Conservation (phyloP, 2,329 filamentous ascomycete species). For the Pseudogymnoascus sp. region DNA sequence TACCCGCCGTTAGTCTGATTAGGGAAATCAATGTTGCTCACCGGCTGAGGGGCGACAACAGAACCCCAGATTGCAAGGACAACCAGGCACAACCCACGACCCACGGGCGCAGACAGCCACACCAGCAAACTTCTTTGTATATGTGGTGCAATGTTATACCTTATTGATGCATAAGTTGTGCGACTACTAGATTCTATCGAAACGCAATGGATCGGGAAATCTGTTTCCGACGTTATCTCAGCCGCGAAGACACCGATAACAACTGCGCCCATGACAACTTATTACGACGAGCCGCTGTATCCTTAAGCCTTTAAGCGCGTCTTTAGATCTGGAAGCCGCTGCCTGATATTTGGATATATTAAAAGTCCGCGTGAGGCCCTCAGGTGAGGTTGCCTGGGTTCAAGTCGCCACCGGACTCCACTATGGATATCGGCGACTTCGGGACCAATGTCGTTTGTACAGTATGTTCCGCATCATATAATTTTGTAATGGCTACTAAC, state of each 20-base stretch:
- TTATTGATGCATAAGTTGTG: not conserved
- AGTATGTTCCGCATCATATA: constrained; percentile 21
- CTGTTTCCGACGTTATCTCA: not conserved
- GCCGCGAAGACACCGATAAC: not conserved
- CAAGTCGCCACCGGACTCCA: constrained; percentile 14
- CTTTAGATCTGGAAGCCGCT: not conserved
- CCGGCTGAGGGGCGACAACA: not conserved
- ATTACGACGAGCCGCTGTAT: not conserved
- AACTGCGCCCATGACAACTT: constrained; percentile 1
- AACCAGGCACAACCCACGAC: constrained; percentile 3
- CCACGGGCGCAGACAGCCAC: not conserved
- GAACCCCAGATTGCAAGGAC: constrained; percentile 10
- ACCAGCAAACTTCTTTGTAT: not conserved
- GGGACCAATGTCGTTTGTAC: constrained; percentile 29
- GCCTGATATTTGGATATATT: not conserved
- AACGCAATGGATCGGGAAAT: not conserved
- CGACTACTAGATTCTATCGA: not conserved
- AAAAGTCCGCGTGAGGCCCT: not conserved
- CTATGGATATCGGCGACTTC: constrained; percentile 30
- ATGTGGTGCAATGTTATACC: not conserved
- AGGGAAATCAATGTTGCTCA: not conserved
- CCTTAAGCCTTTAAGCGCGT: not conserved
- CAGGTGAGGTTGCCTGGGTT: not conserved
- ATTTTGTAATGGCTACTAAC: not conserved
- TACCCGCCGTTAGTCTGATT: not conserved